phyloP scores from a whole-genome alignment of 345 rosid species.

The Psidium guajava region DNA sequence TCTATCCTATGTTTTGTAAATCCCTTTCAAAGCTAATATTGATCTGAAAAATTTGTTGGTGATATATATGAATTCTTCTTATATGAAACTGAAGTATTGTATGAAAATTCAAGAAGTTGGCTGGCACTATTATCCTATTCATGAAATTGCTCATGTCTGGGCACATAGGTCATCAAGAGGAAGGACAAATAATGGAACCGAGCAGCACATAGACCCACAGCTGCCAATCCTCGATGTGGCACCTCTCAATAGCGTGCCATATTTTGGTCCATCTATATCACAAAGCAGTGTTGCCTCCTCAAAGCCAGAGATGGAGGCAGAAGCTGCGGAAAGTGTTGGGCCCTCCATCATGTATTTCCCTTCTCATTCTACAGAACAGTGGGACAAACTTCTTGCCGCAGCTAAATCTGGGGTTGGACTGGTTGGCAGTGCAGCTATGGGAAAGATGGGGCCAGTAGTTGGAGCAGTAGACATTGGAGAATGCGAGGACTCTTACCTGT shows the following conservation, averaged over 20 bases:
- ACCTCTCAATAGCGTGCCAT: constrained; percentile 65
- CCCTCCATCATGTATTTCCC: constrained; percentile 46
- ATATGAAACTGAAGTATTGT: not conserved
- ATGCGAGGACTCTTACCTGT: constrained; percentile 43
- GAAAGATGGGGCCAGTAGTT: constrained; percentile 42
- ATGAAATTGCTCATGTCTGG: not conserved
- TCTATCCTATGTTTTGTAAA: not conserved
- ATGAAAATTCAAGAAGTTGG: not conserved
- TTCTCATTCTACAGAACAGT: constrained; percentile 30
- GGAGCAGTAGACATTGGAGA: constrained; percentile 60
- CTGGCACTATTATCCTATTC: not conserved
- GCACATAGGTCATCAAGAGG: constrained; percentile 11
- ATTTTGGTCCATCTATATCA: constrained; percentile 32
- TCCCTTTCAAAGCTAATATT: not conserved
- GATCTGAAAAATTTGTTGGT: not conserved
- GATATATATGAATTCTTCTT: not conserved
- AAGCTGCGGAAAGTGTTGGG: constrained; percentile 16
- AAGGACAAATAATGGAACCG: constrained; percentile 8
- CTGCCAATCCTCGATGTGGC: constrained; percentile 30
- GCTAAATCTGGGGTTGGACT: constrained; percentile 40
- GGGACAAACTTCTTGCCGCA: constrained; percentile 18
- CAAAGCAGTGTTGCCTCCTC: constrained; percentile 7
- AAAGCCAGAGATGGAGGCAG: constrained; percentile 4
- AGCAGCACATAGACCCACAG: constrained; percentile 10
- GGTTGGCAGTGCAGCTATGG: constrained; percentile 61